A percentile compares a stretch with the other conserved stretches of the same genome.
Evolutionary conservation across 129 eudicot species (phyloP).

Genomic region (Chrysanthemum makinoi): DNA sequence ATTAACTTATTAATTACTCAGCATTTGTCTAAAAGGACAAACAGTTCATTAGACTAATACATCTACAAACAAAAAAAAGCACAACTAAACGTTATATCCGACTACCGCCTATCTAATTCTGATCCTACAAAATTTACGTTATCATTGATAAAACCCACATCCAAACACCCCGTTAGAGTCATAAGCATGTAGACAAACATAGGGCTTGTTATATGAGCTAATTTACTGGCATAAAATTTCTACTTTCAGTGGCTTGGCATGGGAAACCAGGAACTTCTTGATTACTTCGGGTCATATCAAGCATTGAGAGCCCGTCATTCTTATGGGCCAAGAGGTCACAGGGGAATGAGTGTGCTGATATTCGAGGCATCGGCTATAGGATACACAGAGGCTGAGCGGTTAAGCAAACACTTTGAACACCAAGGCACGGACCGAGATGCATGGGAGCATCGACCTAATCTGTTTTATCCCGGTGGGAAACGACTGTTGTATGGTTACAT

Average conservation of each 20-base stretch:
- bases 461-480: conserved; percentile 62
- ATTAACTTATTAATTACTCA: too few species aligned
- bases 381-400: conserved; percentile 73
- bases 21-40: too few species aligned
- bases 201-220: background rate
- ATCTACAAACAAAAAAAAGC: too few species aligned
- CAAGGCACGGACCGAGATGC: conserved; percentile 50
- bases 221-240: background rate
- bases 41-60: too few species aligned
- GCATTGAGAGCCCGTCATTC: conserved; percentile 69
- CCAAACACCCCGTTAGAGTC: too few species aligned
- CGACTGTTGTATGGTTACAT: conserved; percentile 69
- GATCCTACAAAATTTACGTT: too few species aligned
- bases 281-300: conserved; percentile 50
- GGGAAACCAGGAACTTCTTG: conserved; percentile 82
- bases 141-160: too few species aligned
- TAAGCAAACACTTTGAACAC: conserved; percentile 64
- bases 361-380: conserved; percentile 80
- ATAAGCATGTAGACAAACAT: background rate
- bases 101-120: too few species aligned
- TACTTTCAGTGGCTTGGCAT: conserved; percentile 81
- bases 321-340: conserved; percentile 87
- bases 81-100: too few species aligned
- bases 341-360: conserved; percentile 75
- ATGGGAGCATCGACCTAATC: conserved; percentile 45